Evolutionary conservation across 2,329 filamentous ascomycete genomes (phyloP), one percentile per base, ranked within the genome.

Genomic region (Paecilomyces fulvus): DNA sequence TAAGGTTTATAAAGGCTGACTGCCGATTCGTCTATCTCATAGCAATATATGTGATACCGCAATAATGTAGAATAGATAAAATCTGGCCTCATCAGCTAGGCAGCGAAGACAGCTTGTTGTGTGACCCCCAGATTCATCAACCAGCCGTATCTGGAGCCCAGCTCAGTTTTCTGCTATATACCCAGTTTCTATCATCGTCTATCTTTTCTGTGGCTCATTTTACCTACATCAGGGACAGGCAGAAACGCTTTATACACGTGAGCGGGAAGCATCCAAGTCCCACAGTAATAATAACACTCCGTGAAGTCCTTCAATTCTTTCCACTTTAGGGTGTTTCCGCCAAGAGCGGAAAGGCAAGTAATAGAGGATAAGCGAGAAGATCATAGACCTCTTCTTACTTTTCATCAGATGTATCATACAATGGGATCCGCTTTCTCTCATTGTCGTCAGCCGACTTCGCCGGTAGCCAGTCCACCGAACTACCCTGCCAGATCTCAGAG

Each of bases 401-500:
- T 31, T 48, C 50, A 30, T 30, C 54, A 52, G 46, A 59, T 61
- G 59, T 59, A 58, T 58, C 56, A 58, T 31, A 59, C 57, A 23
- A 56, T 58, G 56, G 54, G 51, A 20, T 52, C 53, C 30, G 54
- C 59, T 31, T 55, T 60, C 37, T 55, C 58, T 52, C 54, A 51
- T 55, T 51, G 53, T 37, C 49, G 50, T 51, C 23, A 53, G 12
- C 56, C 52, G 63, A 53, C 62, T 63, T 55, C 63, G 58, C 43
- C 60, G 60, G 49, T 58, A 58, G 52, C 57, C n/a, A n/a, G 46
- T 21, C 11, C n/a, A 58, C 60, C 61, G 57, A 63, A 61, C 58
- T 60, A 46, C 53, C 56, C 30, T 54, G 49, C 48, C 33, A 54
- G 30, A 51, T 59, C 55, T 53, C 55, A 58, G 54, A 62, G 51